Evolutionary conservation across 1,139 yeast genomes (phyloP), one percentile per base, ranked within the genome.

Genomic region (Ashbya aceris): DNA sequence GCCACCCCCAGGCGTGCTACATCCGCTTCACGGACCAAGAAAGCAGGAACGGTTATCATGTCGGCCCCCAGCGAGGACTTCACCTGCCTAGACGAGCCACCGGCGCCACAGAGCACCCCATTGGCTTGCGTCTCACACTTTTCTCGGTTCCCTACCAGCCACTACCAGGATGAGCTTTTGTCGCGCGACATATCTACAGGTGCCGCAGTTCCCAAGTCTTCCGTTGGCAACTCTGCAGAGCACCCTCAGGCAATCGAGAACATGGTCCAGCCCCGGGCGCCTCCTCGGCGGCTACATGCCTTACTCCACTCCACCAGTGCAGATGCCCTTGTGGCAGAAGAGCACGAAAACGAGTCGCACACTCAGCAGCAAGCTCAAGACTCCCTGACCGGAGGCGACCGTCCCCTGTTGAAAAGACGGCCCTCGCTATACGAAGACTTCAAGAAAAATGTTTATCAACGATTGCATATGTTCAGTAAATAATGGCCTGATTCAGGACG

Each of bases 401-500:
- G 23, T 3, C 23, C 23, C 6, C 14, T 29, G 11, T 29, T 29
- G 31, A 49, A 59, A 28, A 50, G 48, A 35, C 49, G 56, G 7
- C 54, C 61, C 11, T 55, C 53, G 20, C 50, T 51, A 12, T 58
- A 55, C 34, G 62, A 58, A 40, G 62, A 58, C 36, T 56, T 52
- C 46, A 58, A 56, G 44, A 56, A 55, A 38, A 58, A 55, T 38
- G 46, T 51, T n/a, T 56, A 58, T 40, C 50, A 56, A 33, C 45
- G 49, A 27, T 35, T 52, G 31, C 55, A 53, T 39, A 45, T 55
- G 45, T 55, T 57, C 36, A 52, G 49, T 30, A 42, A 40, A 12
- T 38, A 20, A 33, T 30, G 30, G 23, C 23, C 23, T 17, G 23
- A 17, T 17, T 17, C 23, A 17, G 23, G 23, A 17, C 6, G 23